phyloP scores from a whole-genome alignment of 306 rosid species.

The Sicyos baderoa region DNA sequence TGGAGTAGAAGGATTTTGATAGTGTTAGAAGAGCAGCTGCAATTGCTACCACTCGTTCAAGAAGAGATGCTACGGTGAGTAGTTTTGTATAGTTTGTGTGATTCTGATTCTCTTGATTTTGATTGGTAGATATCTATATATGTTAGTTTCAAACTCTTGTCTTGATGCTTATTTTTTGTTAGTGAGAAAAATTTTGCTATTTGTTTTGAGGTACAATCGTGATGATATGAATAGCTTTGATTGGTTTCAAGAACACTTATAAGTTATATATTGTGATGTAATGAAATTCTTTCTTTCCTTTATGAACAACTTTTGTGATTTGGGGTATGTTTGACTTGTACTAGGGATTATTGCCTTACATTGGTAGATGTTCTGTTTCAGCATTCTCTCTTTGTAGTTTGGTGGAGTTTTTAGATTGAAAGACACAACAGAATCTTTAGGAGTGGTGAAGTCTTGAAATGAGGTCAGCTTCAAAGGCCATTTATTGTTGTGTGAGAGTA shows the following conservation, averaged over 20 bases:
- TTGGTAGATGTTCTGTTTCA: neutral
- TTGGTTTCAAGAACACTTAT: neutral
- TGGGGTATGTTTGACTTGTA: neutral
- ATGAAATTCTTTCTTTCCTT: neutral
- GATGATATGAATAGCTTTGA: neutral
- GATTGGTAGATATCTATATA: slow-evolving; percentile 7
- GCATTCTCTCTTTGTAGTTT: neutral
- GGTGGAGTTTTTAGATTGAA: neutral
- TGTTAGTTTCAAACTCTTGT: slow-evolving; percentile 1
- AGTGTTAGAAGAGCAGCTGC: neutral
- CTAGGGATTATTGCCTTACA: neutral
- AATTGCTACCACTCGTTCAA: neutral
- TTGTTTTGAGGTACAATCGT: neutral
- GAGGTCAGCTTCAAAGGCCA: neutral
- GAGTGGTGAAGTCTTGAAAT: neutral
- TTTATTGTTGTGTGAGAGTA: neutral
- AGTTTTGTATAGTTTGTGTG: slow-evolving; percentile 9
- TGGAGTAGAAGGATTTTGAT: slow-evolving; percentile 16
- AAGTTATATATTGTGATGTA: slow-evolving; percentile 11
- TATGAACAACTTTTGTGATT: neutral
- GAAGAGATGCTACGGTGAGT: slow-evolving; percentile 4
- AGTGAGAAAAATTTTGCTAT: neutral
- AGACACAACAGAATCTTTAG: neutral
- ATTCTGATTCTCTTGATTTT: slow-evolving; percentile 11
- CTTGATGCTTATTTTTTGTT: neutral